Evolutionary conservation across 176 grass and related monocot genomes (phyloP), one percentile per base, ranked within the genome.

Genomic region (Aegilops umbellulata): DNA sequence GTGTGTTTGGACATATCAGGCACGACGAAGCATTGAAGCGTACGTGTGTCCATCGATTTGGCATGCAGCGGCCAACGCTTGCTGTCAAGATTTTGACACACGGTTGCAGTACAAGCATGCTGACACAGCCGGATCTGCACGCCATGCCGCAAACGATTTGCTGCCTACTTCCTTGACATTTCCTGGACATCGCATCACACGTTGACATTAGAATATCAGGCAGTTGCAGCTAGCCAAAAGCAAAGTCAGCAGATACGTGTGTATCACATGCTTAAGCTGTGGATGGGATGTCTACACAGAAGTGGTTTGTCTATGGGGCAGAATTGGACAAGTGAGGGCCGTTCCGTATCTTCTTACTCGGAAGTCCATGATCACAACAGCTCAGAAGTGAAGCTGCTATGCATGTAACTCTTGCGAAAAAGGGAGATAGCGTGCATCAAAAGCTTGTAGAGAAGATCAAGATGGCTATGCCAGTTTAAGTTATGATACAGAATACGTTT

Each of bases 141-240:
- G 22, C 72, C 60, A 65, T 23, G 57, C 69, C 19, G 2, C 34
- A 30, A 11, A 41, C 0, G 2, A 41, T 41, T 41, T 24, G 79
- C 60, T 41, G 63, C 86, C 64, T 15, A 70, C 64, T 61, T 85
- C 26, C 6, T 85, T 86, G 84, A 87, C 67, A 39, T 75, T 60
- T 31, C 42, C 8, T 38, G 10, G 22, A 2, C 49, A 35, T 35
- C 29, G 16, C 7, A 68, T 57, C 53, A 8, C 53, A 8, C 19
- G 19, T 8, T 57, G 53, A 57, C 53, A 57, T 3, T 57, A 30
- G 17, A 3, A 20, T 57, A 20, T 55, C 34, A 49, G 27, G 46
- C 60, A 11, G 6, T 15, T 61, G 70, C 16, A 36, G 29, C 36
- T 46, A 46, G 42, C 42, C 25, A 41, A 34, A 63, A 19, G 13